phyloP scores from a whole-genome alignment of 2,329 filamentous ascomycete species.

The Fusarium newnesense region DNA sequence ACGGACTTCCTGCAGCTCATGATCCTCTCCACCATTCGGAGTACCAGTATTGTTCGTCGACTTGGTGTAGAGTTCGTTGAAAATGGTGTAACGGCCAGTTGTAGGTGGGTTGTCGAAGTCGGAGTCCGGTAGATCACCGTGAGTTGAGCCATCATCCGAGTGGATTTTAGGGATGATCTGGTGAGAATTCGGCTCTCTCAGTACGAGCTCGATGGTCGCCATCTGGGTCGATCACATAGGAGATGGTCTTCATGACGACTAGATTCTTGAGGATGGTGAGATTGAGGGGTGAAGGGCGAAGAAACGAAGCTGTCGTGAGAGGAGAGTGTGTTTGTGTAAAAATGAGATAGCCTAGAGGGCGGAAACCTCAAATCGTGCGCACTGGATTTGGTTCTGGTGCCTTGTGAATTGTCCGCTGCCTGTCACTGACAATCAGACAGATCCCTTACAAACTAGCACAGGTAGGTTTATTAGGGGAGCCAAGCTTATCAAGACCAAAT shows the following conservation, averaged over 20 bases:
- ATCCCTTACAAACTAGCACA: no score
- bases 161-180: neutral
- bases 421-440: no score
- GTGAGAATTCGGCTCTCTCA: neutral
- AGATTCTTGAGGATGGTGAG: accelerated
- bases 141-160: neutral
- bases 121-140: neutral
- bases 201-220: neutral
- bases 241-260: neutral
- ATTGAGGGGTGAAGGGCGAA: accelerated
- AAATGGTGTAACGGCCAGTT: neutral
- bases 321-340: neutral
- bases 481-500: no score
- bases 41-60: accelerated
- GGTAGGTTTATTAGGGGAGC: no score
- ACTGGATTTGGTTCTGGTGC: neutral
- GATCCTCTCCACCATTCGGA: accelerated
- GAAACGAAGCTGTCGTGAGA: neutral
- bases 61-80: neutral
- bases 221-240: neutral
- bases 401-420: neutral
- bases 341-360: no score
- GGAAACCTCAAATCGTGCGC: no score
- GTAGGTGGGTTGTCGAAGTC: neutral
- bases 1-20: neutral